These are phyloP conservation scores for Cutaneotrichosporon cyanovorans DNA, from an alignment of 1,284 basidiomycete genomes.

Conservation along the genomic window DNA sequence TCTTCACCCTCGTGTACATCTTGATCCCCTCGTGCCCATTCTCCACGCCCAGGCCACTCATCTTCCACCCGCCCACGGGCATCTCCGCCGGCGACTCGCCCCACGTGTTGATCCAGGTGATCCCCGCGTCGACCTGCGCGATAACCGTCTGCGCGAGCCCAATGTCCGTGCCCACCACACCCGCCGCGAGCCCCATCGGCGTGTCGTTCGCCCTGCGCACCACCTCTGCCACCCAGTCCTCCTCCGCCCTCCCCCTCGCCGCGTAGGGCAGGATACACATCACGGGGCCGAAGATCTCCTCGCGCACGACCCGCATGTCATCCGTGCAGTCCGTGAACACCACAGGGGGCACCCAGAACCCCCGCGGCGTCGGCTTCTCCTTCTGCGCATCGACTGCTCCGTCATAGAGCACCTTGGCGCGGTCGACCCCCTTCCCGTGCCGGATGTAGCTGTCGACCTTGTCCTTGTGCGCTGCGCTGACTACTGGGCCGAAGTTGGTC, in stretches of 20 bases:
- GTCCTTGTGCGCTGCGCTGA: conserved; percentile 10
- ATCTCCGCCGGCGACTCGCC: conserved; percentile 19
- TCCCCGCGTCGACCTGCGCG: conserved; percentile 74
- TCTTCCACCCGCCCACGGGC: conserved; percentile 20
- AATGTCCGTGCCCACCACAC: conserved; percentile 75
- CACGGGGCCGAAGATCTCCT: conserved; percentile 50
- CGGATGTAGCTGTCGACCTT: conserved; percentile 13
- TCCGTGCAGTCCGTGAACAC: conserved; percentile 39
- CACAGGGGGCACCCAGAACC: conserved; percentile 35
- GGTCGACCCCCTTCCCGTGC: conserved; percentile 11
- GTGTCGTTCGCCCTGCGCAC: conserved; percentile 75
- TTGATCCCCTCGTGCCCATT: conserved; percentile 18
- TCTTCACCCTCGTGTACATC: conserved; percentile 15
- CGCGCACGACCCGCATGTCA: conserved; percentile 35
- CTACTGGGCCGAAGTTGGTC: conserved; percentile 16
- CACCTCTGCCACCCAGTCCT: conserved; percentile 27
- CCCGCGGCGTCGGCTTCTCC: conserved; percentile 6
- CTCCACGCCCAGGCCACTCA: conserved; percentile 16
- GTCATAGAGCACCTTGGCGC: conserved; percentile 17
- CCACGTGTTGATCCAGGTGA: conserved; percentile 43
- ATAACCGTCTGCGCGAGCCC: conserved; percentile 78
- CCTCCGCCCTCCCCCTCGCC: conserved; percentile 19
- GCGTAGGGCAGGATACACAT: conserved; percentile 45
- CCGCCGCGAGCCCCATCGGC: conserved; percentile 77
- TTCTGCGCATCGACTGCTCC: conserved; percentile 3